These are phyloP conservation scores for Ciborinia camelliae DNA, from an alignment of 2,329 filamentous ascomycete species.

Conservation along the genomic window DNA sequence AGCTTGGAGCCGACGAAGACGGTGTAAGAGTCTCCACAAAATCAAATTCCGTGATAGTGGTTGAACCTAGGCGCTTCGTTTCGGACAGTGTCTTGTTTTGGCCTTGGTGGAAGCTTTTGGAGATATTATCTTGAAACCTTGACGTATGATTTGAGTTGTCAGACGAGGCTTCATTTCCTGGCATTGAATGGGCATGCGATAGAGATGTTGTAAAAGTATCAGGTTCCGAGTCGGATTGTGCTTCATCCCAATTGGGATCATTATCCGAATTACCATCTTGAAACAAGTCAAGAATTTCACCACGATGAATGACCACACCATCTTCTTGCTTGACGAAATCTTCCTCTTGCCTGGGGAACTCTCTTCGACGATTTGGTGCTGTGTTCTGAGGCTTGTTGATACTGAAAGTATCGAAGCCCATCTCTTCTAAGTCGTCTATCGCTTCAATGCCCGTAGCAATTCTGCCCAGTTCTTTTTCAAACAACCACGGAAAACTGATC, in stretches of 20 bases:
- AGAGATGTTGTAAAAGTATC: background rate
- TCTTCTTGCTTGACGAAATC: conserved; percentile 35
- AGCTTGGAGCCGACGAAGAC: background rate
- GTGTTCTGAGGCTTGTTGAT: conserved; percentile 17
- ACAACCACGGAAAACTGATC: conserved; percentile 94
- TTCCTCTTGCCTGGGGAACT: conserved; percentile 21
- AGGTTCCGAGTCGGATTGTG: background rate
- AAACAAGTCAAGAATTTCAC: conserved; percentile 37
- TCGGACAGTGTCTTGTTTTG: background rate
- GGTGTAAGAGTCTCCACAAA: background rate
- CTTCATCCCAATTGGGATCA: background rate
- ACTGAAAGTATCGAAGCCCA: conserved; percentile 25
- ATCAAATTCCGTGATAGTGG: background rate
- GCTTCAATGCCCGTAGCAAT: conserved; percentile 53
- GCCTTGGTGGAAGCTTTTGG: background rate
- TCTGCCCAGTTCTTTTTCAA: conserved; percentile 65
- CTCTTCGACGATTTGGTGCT: conserved; percentile 16
- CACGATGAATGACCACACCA: conserved; percentile 35
- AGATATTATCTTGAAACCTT: background rate
- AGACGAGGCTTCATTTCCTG: background rate
- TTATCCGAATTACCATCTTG: conserved; percentile 20
- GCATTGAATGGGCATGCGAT: background rate
- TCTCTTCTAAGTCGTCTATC: conserved; percentile 28
- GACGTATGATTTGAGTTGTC: background rate
- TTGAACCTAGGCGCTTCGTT: background rate